Evolutionary conservation across 192 early-diverging fungal species (phyloP).

Genomic region (Coemansia sp.): DNA sequence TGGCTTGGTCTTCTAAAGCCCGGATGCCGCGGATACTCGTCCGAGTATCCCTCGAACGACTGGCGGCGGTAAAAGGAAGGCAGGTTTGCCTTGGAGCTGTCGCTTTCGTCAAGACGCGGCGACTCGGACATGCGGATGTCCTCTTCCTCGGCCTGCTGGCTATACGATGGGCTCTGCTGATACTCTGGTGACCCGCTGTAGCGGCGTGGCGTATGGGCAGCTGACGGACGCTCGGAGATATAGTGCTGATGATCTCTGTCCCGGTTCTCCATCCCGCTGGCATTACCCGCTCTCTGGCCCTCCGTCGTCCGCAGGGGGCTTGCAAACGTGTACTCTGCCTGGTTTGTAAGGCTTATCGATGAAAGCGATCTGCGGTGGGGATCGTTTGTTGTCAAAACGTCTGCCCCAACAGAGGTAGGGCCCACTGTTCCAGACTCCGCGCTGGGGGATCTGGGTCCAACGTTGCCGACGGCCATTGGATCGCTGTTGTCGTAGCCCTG

Average conservation of each 20-base stretch:
- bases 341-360: slow-evolving; percentile 30
- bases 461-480: slow-evolving; percentile 1
- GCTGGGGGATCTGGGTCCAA: slow-evolving; percentile 2
- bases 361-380: slow-evolving; percentile 9
- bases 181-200: slow-evolving; percentile 4
- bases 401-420: background rate
- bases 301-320: slow-evolving; percentile 9
- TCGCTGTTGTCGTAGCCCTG: background rate
- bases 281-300: background rate
- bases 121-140: slow-evolving; percentile 53
- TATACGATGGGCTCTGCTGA: slow-evolving; percentile 8
- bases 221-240: background rate
- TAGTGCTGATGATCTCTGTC: slow-evolving; percentile 4
- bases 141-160: slow-evolving; percentile 26
- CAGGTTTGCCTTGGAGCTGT: slow-evolving; percentile 4
- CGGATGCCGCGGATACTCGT: slow-evolving; percentile 10
- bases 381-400: background rate
- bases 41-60: slow-evolving; percentile 11
- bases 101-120: slow-evolving; percentile 18
- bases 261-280: slow-evolving; percentile 1
- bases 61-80: slow-evolving; percentile 14
- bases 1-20: slow-evolving; percentile 7
- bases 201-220: background rate
- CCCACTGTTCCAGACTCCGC: slow-evolving; percentile 1
- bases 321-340: slow-evolving; percentile 40